Conservation (phyloP, 768 basidiomycete genomes). For the Lepiota brunneoincarnata region DNA sequence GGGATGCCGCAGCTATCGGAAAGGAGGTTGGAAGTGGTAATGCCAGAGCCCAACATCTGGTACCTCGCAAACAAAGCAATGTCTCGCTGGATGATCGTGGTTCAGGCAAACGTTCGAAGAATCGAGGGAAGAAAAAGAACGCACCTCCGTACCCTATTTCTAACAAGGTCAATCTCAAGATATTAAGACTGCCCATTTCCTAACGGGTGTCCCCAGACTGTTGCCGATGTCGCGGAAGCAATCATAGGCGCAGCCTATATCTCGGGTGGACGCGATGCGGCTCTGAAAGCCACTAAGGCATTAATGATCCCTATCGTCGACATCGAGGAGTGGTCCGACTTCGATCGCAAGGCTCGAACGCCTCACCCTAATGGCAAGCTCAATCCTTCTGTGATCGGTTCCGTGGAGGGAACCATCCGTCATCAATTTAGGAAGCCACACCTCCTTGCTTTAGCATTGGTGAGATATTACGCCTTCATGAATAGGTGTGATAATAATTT, state of each 20-base stretch:
- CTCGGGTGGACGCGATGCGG: slow-evolving; percentile 66
- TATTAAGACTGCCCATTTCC: neutral
- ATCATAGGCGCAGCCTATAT: slow-evolving; percentile 82
- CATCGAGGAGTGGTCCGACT: slow-evolving; percentile 72
- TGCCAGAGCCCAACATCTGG: neutral
- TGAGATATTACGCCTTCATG: slow-evolving; percentile 27
- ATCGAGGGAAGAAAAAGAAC: slow-evolving; percentile 3
- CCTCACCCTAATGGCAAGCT: slow-evolving; percentile 45
- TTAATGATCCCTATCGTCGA: slow-evolving; percentile 64
- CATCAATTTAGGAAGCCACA: slow-evolving; percentile 59
- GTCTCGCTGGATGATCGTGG: neutral
- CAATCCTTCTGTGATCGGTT: slow-evolving; percentile 44
- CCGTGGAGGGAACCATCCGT: slow-evolving; percentile 64
- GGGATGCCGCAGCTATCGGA: neutral
- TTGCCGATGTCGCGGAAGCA: slow-evolving; percentile 85
- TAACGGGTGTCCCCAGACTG: slow-evolving; percentile 41
- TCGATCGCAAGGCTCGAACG: slow-evolving; percentile 46
- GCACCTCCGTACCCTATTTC: neutral
- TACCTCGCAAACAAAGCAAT: neutral
- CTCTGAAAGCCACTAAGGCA: slow-evolving; percentile 60
- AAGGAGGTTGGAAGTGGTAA: slow-evolving; percentile 13
- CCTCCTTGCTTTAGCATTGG: slow-evolving; percentile 72
- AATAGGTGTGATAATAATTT: neutral
- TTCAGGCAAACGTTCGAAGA: neutral
- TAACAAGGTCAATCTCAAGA: slow-evolving; percentile 49